These are phyloP conservation scores for Paulownia fortunei DNA, from an alignment of 257 asterid genomes.

Conservation along the genomic window DNA sequence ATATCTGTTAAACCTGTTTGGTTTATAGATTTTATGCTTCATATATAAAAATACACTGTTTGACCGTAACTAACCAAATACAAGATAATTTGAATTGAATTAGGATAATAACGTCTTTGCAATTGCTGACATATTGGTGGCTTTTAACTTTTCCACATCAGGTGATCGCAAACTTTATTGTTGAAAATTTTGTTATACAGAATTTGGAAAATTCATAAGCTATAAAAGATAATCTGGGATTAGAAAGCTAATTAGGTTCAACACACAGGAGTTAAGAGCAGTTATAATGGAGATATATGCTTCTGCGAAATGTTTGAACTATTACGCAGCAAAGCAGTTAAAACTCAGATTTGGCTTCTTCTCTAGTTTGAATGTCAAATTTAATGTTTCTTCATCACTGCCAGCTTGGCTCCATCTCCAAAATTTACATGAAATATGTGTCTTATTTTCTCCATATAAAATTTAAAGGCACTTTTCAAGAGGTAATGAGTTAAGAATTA, in stretches of 20 bases:
- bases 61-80: not conserved
- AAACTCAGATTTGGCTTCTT: not conserved
- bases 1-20: too few relatives aligned
- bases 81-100: not conserved
- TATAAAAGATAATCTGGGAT: not conserved
- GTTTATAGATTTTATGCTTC: too few relatives aligned
- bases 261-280: not conserved
- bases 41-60: not conserved
- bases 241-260: not conserved
- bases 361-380: not conserved
- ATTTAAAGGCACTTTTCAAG: too few relatives aligned
- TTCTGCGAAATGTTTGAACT: not conserved
- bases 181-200: not conserved
- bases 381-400: not conserved
- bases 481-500: too few relatives aligned
- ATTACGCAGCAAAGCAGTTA: not conserved
- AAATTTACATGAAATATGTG: not conserved
- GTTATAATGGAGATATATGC: not conserved
- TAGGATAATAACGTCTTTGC: not conserved
- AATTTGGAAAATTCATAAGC: not conserved
- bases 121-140: not conserved
- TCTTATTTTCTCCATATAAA: not conserved
- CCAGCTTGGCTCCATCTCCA: not conserved
- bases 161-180: too few relatives aligned
- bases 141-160: too few relatives aligned